Conservation (phyloP, 1,139 yeast species). For the Suhomyces maxii region DNA sequence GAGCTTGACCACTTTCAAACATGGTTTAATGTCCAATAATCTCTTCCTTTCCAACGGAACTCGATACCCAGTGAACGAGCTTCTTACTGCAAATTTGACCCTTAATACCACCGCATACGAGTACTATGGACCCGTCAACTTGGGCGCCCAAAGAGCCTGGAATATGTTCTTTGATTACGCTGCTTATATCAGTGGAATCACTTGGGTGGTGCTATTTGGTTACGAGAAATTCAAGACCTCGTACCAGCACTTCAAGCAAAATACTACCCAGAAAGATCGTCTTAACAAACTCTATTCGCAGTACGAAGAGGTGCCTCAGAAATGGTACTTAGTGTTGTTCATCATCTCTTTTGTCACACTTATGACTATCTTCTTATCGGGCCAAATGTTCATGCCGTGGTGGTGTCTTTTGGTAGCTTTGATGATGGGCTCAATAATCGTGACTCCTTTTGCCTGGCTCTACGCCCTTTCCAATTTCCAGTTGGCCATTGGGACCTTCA, state of each 20-base stretch:
- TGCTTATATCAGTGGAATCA: conserved; percentile 48
- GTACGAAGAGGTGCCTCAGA: conserved; percentile 41
- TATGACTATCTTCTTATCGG: conserved; percentile 33
- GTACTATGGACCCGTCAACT: conserved; percentile 18
- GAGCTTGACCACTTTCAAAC: conserved; percentile 9
- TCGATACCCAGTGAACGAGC: conserved; percentile 17
- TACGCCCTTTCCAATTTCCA: conserved; percentile 54
- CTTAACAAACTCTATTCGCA: conserved; percentile 38
- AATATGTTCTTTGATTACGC: conserved; percentile 55
- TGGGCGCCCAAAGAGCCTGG: conserved; percentile 51
- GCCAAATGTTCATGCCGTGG: conserved; percentile 51
- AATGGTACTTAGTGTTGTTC: conserved; percentile 43
- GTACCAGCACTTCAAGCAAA: conserved; percentile 10
- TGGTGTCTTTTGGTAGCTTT: conserved; percentile 48
- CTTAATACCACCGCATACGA: conserved; percentile 20
- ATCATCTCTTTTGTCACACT: conserved; percentile 33
- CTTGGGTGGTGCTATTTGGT: conserved; percentile 46
- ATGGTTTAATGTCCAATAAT: conserved; percentile 20
- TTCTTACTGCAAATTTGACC: conserved; percentile 15
- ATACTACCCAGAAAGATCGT: conserved; percentile 30
- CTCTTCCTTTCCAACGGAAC: conserved; percentile 18
- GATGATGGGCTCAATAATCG: conserved; percentile 43
- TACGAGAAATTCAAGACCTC: conserved; percentile 26
- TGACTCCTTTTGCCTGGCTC: conserved; percentile 50
- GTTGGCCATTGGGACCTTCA: conserved; percentile 52